Base-by-base conservation (phyloP, 768 basidiomycete species). In the Collybiopsis luxurians region DNA sequence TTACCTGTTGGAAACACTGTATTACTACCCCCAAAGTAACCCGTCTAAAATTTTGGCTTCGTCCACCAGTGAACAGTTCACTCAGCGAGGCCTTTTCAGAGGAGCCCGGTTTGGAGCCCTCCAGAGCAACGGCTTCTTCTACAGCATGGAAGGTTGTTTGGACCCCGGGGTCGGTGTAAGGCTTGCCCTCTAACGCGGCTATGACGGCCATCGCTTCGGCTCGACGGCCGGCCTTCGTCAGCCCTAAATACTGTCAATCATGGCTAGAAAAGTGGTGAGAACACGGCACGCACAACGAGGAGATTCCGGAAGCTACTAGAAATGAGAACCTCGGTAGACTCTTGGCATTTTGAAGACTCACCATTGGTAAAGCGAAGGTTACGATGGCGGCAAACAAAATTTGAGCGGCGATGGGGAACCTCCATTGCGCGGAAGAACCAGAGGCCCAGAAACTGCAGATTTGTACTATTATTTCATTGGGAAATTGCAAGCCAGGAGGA, bases 1-100 rank as follows among this genome's bases (percentile, higher is more conserved):
- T 17, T 45, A 71, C 73, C 67, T 87, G 86, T 66, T 87, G 84
- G 73, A 86, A 86, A 64, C 82, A 82, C 62, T 87, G 86, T 46
- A 79, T 79, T 46, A 79, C 68, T 21, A 86, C 71, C 2, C 80
- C 87, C 45, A 86, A 64, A 45, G 75, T 66, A 15, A 80, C 80
- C 42, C 86, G 73, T 42, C 84, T 72, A 69, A 86, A 82, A 68
- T 87, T 85, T 65, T 87, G 86, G 21, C 69, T 71, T 26, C 77
- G 79, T 0, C 85, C 84, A 24, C 77, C 71, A 1, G 77, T 79
- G 61, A 85, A 80, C 6, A 87, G 67, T 55, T 84, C 82, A n/a
- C 69, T 68, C 0, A 87, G 67, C 10, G 77, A 67, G n/a, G 74
- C 73, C 24, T 68, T 69, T 38, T 26, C 10, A 31, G 36, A 23